Evolutionary conservation across 225 moss, liverwort and hornwort genomes (phyloP).

Genomic region (Sphagnum tenellum): DNA sequence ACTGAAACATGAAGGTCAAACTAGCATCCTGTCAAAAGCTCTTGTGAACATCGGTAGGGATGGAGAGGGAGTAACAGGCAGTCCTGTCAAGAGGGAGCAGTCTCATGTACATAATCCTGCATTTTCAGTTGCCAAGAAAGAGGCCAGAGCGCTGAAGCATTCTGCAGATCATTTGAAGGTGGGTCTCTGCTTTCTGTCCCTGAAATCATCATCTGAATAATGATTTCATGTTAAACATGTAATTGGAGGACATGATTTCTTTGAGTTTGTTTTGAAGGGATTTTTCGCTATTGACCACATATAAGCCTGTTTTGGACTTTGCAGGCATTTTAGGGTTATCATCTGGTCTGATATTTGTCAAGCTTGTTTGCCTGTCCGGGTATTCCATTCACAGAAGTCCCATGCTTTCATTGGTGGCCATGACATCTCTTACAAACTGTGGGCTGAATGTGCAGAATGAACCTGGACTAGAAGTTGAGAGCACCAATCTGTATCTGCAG

Average conservation of each 20-base stretch:
- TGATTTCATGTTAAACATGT: too few species aligned
- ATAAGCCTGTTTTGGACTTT: too few species aligned
- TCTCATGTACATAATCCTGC: constrained; percentile 25
- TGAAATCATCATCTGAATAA: too few species aligned
- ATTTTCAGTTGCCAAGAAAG: constrained; percentile 29
- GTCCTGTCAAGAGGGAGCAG: constrained; percentile 68
- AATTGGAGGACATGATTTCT: too few species aligned
- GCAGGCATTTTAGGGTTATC: too few species aligned
- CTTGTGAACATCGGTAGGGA: constrained; percentile 14
- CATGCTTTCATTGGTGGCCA: too few species aligned
- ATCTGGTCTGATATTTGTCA: too few species aligned
- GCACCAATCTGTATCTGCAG: constrained; percentile 75
- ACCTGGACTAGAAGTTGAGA: constrained; percentile 28
- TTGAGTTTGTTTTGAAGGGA: too few species aligned
- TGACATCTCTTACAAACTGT: too few species aligned
- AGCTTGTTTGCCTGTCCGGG: too few species aligned
- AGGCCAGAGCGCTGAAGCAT: constrained; percentile 70
- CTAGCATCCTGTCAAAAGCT: constrained; percentile 17
- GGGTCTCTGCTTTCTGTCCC: neutral
- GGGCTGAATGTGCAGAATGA: constrained; percentile 12
- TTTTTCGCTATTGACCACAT: too few species aligned
- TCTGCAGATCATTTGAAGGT: constrained; percentile 89
- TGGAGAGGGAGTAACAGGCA: constrained; percentile 45
- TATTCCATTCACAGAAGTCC: too few species aligned
- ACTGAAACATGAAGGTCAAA: constrained; percentile 37